These are phyloP conservation scores for Pseudogymnoascus sp. DNA, from an alignment of 2,329 filamentous ascomycete species.

Conservation along the genomic window DNA sequence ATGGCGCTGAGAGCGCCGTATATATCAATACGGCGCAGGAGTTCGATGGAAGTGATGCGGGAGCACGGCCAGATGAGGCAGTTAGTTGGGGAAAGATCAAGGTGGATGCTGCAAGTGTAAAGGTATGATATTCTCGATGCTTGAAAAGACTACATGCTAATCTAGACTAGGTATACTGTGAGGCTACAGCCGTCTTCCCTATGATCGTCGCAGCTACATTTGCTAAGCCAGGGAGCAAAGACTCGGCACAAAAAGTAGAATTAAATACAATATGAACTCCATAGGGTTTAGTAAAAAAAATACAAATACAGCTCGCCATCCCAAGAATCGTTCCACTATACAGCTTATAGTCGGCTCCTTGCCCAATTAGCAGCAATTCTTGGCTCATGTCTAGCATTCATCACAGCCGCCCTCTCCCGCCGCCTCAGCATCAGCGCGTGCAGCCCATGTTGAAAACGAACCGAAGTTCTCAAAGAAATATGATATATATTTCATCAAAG, in stretches of 20 bases:
- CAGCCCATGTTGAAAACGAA: neutral
- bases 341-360: neutral
- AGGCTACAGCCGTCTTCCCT: constrained; percentile 56
- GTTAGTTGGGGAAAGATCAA: constrained; percentile 99
- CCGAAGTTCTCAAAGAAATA: neutral
- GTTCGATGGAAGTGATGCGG: constrained; percentile 94
- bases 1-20: constrained; percentile 91
- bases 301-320: neutral
- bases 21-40: constrained; percentile 98
- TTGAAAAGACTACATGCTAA: neutral
- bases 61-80: constrained; percentile 88
- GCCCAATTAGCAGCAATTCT: neutral
- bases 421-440: neutral
- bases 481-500: neutral
- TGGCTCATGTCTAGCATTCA: neutral
- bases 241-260: neutral
- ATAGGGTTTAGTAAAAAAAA: neutral
- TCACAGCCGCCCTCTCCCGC: neutral
- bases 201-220: constrained; percentile 61
- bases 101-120: constrained; percentile 75
- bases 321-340: neutral
- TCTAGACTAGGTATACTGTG: constrained; percentile 46
- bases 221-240: constrained; percentile 35
- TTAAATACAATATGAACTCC: constrained; percentile 6
- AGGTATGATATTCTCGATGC: constrained; percentile 45